Base-by-base conservation (phyloP, 768 basidiomycete species). In the Atractiella rhizophila region DNA sequence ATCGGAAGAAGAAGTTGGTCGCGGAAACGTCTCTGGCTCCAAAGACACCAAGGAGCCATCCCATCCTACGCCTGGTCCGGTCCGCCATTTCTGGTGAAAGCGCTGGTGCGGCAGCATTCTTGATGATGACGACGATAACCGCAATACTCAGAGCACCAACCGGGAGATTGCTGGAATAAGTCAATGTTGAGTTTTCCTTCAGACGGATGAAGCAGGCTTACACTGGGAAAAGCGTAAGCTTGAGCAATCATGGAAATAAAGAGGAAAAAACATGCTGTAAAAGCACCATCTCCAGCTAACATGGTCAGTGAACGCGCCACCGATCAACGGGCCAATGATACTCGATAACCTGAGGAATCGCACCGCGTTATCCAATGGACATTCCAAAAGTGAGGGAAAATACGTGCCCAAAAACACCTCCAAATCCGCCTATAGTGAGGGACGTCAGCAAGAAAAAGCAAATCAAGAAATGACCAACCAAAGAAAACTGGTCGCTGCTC, bases 271-370 rank as follows among this genome's bases (percentile, higher is more conserved):
- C 16, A 47, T 47, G 5, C 45, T 43, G 25, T 45, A 20, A 37
- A 30, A 45, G 29, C 35, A 46, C 24, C 11, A 81, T 60, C 79
- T 60, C 79, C 79, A 82, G 3, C 55, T 44, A 6, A 60, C 59
- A 18, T 55, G 50, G 35, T 59, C 44, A 23, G 33, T 62, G 56
- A 44, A 60, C 52, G 53, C 58, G 31, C 57, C 57, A 10, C 57
- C 60, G 4, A 63, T 46, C 4, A 61, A 43, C 10, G 60, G 60
- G 10, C 60, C 59, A 24, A 58, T 45, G 35, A 59, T 55, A 15
- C 43, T 49, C 4, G 56, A 52, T n/a, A n/a, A n/a, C n/a, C n/a
- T n/a, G n/a, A n/a, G 33, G 62, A 56, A 44, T 60, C 52, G 53
- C 58, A 30, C 57, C 57, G 10, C 57, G 59, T 3, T 62, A 46